A percentile compares a stretch with the other conserved stretches of the same genome.
Evolutionary conservation across 441 rosid genomes (phyloP).

Genomic region (Gossypium gossypioides): DNA sequence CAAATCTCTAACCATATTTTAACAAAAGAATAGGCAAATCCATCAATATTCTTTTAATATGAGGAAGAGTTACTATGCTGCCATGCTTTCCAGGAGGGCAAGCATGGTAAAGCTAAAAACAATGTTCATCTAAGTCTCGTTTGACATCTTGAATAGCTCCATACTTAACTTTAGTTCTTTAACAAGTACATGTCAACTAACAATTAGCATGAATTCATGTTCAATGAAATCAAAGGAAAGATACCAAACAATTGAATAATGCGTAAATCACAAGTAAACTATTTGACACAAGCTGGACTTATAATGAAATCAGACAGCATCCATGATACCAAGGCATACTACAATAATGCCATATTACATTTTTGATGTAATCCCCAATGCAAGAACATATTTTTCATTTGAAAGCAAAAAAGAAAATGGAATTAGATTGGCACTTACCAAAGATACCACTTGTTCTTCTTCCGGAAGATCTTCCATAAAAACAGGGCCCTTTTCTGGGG

Average conservation of each 20-base stretch:
- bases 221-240: not conserved
- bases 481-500: constrained; percentile 86
- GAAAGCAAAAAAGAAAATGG: constrained; percentile 10
- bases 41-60: not conserved
- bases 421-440: constrained; percentile 32
- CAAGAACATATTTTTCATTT: not conserved
- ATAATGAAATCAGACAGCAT: not conserved
- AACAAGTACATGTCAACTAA: not conserved
- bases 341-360: constrained; percentile 5
- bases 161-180: not conserved
- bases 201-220: not conserved
- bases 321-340: not conserved
- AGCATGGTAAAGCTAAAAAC: not conserved
- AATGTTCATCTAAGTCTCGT: not conserved
- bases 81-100: not conserved
- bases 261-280: not conserved
- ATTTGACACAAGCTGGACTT: not conserved
- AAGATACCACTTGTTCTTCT: constrained; percentile 65
- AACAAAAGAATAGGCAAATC: not conserved
- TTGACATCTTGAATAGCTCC: not conserved
- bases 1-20: not conserved
- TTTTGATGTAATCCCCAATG: not conserved
- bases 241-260: not conserved
- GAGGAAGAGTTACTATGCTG: not conserved
- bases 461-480: constrained; percentile 93